Base-by-base conservation (phyloP, 2,329 filamentous ascomycete genomes). In the Clarireedia homoeocarpa region DNA sequence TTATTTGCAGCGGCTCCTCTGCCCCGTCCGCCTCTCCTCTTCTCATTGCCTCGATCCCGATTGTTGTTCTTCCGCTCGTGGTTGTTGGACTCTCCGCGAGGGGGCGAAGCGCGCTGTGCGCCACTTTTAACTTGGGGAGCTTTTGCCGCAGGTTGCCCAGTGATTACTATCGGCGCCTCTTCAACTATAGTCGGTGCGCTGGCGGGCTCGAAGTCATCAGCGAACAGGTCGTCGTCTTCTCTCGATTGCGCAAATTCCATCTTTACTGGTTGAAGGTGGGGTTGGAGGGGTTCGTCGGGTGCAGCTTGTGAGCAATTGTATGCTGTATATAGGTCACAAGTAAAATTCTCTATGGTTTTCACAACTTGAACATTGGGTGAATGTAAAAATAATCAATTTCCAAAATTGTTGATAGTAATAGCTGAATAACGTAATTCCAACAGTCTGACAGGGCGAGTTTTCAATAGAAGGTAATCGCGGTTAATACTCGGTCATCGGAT, bases 191-290 rank as follows among this genome's bases (percentile, higher is more conserved):
- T 59, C 23, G 65, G 55, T 15, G 61, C 59, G 5, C 61, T 14
- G 26, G 64, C 51, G 23, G 67, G 67, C 44, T 70, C 67, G 53
- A 69, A 69, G 26, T 70, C 68, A 34, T 70, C 68, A 6, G 62
- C 64, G 52, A 70, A 70, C 27, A 70, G 66, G 56, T 70, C 67
- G 48, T 69, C 61, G 42, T 69, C 66, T 45, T 65, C 66, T 56
- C 67, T 57, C 12, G 62, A 65, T 59, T 70, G 68, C 26, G 68
- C 67, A 50, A 70, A 70, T 58, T 68, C 67, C n/a, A 45, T 20
- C 20, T 42, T n/a, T 42, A 6, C 15, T 6, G 39, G 17, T n/a
- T 42, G 4, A 42, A 42, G 39, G 39, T 42, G 39, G 39, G 39
- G 39, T 42, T 42, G 39, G 17, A 42, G 39, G 39, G 39, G 15